Base-by-base conservation (phyloP, 208 protist species). In the Trypanosoma mega region DNA sequence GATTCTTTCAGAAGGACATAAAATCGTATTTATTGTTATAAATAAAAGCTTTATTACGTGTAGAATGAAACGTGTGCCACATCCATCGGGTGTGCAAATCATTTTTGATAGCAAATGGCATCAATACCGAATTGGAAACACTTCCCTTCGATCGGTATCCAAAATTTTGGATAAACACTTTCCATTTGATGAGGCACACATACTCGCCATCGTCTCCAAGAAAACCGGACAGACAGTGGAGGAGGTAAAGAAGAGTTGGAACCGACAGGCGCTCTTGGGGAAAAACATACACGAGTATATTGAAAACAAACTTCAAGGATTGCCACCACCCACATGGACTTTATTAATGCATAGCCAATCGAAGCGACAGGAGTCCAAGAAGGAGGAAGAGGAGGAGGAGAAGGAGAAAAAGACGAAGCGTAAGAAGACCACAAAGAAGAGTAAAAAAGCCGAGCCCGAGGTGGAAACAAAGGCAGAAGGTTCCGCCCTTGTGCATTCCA, bases 281-380 rank as follows among this genome's bases (percentile, higher is more conserved):
- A 90, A 91, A 57, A 94, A 94, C 62, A 73, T 94, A 16, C 88
- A 94, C 66, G 82, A 78, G 67, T 92, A 85, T 52, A 92, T 94
- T 65, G 88, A 94, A 52, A 80, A 68, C 55, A 75, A 68, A 27
- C 74, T 94, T 8, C 69, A 81, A 27, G 71, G 79, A 20, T 59
- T 79, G 20, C 87, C 87, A 30, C 80, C 83, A 31, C 87, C 87
- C 34, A 65, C 80, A 1, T 87, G 83, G 58, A 72, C 70, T 49
- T 46, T 85, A 37, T 54, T 93, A 12, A 26, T 89, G 47, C 26
- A 81, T 31, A 11, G 20, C 31, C 70, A 77, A 29, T 57, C 73
- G 43, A 48, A 68, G 41, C 12, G 34, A 24, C 47, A 68, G 29
- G 55, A 69, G 26, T 57, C 30, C 12, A 30, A 55, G 16, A 5